A percentile compares a stretch with the other conserved stretches of the same genome.
Conservation (phyloP, 2,329 filamentous ascomycete genomes). For the Epichloe hybrida region DNA sequence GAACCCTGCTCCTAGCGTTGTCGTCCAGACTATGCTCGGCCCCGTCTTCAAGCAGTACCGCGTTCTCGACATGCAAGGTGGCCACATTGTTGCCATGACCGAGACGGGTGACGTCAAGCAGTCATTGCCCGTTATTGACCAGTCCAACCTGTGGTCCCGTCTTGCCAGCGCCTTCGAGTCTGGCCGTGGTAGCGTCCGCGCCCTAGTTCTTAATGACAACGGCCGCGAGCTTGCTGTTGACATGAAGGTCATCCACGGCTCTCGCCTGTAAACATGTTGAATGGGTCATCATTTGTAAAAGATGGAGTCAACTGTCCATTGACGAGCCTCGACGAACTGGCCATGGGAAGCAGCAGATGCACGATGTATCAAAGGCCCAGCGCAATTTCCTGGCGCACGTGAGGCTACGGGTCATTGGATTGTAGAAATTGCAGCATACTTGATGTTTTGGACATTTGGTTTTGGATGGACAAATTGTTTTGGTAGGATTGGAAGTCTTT, state of each 20-base stretch:
- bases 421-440: conserved; percentile 12
- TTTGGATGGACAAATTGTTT: conserved; percentile 19
- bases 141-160: conserved; percentile 75
- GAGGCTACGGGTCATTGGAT: conserved; percentile 13
- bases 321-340: conserved; percentile 4
- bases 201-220: conserved; percentile 88
- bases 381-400: conserved; percentile 10
- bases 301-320: conserved; percentile 4
- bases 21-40: conserved; percentile 98
- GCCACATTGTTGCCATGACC: conserved; percentile 86
- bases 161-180: conserved; percentile 76
- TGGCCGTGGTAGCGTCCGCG: conserved; percentile 85
- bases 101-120: conserved; percentile 99
- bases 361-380: not conserved
- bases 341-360: not conserved
- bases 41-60: conserved; percentile 99
- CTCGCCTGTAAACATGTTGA: conserved; percentile 39
- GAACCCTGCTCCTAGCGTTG: conserved; percentile 89
- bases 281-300: not conserved
- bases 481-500: conserved; percentile 21
- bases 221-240: conserved; percentile 93
- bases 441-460: conserved; percentile 3
- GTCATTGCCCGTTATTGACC: conserved; percentile 81
- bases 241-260: conserved; percentile 93
- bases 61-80: conserved; percentile 90